Conservation (phyloP, 805 yeast genomes). For the Teunomyces cretensis region DNA sequence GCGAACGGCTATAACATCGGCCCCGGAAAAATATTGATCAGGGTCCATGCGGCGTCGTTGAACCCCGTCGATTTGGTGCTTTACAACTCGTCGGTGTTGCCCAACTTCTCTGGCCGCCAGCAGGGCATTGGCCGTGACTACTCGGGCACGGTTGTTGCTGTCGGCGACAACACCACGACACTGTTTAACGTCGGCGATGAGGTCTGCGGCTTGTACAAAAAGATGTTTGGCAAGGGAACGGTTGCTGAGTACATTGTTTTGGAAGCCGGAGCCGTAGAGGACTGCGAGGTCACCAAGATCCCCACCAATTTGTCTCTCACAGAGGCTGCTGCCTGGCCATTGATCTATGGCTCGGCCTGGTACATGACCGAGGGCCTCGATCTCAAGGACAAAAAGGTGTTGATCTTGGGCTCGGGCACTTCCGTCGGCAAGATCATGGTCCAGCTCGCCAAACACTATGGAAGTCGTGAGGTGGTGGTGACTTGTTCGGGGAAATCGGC, state of each 20-base stretch:
- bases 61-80: constrained; percentile 34
- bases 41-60: constrained; percentile 31
- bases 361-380: constrained; percentile 32
- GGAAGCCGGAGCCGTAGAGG: constrained; percentile 36
- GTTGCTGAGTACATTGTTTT: constrained; percentile 47
- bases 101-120: constrained; percentile 6
- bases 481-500: constrained; percentile 53
- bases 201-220: constrained; percentile 25
- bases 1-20: constrained; percentile 14
- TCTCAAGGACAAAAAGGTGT: constrained; percentile 45
- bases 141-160: constrained; percentile 30
- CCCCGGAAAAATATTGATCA: constrained; percentile 23
- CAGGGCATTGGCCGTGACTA: constrained; percentile 33
- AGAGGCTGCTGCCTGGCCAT: constrained; percentile 67
- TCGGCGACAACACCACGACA: constrained; percentile 19
- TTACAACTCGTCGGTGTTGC: constrained; percentile 14
- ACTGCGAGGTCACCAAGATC: constrained; percentile 46
- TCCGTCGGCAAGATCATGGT: constrained; percentile 59
- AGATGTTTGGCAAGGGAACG: constrained; percentile 36
- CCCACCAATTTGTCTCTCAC: constrained; percentile 42
- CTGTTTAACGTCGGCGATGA: constrained; percentile 27
- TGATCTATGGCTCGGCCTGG: constrained; percentile 65
- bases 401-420: constrained; percentile 75
- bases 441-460: constrained; percentile 53
- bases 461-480: constrained; percentile 53